Percentiles rank a stretch among this genome's conserved stretches.
phyloP scores from a whole-genome alignment of 2,329 filamentous ascomycete genomes.

The Fonsecaea erecta region DNA sequence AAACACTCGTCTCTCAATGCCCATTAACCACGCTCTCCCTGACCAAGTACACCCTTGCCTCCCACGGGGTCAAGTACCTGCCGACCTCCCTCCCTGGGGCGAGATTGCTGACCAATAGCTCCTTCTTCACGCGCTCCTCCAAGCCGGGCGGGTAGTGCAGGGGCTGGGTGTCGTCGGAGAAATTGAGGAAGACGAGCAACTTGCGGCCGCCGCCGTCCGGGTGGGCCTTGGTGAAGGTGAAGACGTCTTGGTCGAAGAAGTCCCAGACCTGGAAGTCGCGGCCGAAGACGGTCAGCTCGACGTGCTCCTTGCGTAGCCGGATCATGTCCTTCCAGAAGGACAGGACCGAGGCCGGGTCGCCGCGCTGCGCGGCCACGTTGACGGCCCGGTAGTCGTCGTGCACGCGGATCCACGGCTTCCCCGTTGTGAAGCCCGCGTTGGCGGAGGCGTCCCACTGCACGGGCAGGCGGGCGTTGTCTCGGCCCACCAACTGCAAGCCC shows the following conservation, averaged over 20 bases:
- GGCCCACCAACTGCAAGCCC: constrained; percentile 52
- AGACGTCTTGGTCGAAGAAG: constrained; percentile 57
- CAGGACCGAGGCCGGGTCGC: constrained; percentile 57
- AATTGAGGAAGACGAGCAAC: constrained; percentile 35
- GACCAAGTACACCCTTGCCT: constrained; percentile 35
- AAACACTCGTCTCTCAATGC: constrained; percentile 5
- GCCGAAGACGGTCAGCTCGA: constrained; percentile 70
- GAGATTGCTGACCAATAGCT: constrained; percentile 34
- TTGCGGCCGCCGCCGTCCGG: constrained; percentile 19
- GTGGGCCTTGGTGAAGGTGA: constrained; percentile 59
- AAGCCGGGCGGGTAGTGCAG: constrained; percentile 32
- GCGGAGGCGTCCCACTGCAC: constrained; percentile 69
- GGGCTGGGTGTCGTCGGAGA: constrained; percentile 35
- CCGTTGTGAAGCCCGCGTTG: constrained; percentile 68
- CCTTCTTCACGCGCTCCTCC: constrained; percentile 17
- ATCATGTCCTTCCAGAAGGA: constrained; percentile 66
- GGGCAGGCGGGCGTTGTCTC: constrained; percentile 73
- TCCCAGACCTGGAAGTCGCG: constrained; percentile 61
- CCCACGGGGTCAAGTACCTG: constrained; percentile 36
- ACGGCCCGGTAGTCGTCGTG: constrained; percentile 66
- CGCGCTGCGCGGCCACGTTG: constrained; percentile 61
- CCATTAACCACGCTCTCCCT: constrained; percentile 27
- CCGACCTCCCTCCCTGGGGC: constrained; percentile 23
- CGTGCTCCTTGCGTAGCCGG: constrained; percentile 63
- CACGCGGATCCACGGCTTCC: constrained; percentile 71